phyloP scores from a whole-genome alignment of 768 basidiomycete genomes.

The Termitomyces sp. region DNA sequence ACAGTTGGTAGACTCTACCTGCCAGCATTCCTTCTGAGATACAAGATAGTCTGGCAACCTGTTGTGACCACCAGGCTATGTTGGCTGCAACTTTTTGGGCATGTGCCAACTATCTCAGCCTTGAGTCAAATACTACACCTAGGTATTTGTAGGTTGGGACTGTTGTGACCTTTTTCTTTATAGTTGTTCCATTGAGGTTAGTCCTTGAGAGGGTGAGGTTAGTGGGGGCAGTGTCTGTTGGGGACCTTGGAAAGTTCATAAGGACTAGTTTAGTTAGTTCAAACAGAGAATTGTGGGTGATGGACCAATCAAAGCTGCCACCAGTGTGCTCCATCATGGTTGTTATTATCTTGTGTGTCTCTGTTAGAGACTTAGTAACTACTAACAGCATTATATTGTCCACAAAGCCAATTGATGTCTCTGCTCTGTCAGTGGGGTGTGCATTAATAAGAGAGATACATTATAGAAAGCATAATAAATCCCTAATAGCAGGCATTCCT shows the following conservation, averaged over 20 bases:
- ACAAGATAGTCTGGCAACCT: no score
- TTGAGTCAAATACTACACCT: no score
- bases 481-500: background rate
- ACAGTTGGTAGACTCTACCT: no score
- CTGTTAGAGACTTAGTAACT: background rate
- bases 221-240: background rate
- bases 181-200: no score
- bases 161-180: no score
- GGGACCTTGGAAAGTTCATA: background rate
- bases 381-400: background rate
- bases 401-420: background rate
- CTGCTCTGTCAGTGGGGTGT: background rate
- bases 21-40: no score
- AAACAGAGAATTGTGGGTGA: background rate
- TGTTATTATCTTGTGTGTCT: background rate
- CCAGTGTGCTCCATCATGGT: background rate
- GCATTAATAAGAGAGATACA: background rate
- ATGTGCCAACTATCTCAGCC: no score
- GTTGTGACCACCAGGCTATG: no score
- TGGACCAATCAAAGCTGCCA: background rate
- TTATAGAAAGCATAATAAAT: background rate
- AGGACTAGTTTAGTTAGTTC: background rate
- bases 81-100: no score
- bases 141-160: no score
- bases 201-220: no score